Percentiles rank a stretch among this genome's conserved stretches.
These are phyloP conservation scores for Lithocarpus polystachyus DNA, from an alignment of 306 rosid genomes.

Conservation along the genomic window DNA sequence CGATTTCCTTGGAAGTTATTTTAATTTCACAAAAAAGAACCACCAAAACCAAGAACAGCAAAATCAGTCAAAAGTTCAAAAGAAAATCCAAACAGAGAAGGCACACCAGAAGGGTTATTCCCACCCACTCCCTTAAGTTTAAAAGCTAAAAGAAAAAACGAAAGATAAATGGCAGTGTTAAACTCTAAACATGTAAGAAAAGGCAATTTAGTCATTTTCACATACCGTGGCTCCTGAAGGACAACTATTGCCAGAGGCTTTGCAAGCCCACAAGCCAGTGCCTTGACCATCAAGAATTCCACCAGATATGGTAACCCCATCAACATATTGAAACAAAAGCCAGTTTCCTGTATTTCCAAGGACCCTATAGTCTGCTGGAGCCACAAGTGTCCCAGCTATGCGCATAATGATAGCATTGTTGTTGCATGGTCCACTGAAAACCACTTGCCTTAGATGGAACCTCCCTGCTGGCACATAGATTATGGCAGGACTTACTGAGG, in stretches of 20 bases:
- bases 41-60: no score
- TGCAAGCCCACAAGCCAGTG: slow-evolving; percentile 43
- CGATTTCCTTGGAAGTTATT: no score
- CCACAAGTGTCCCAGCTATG: slow-evolving; percentile 41
- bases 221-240: slow-evolving; percentile 54
- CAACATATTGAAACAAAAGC: slow-evolving; percentile 32
- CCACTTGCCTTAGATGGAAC: slow-evolving; percentile 27
- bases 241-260: slow-evolving; percentile 37
- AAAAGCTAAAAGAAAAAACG: no score
- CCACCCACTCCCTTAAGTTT: no score
- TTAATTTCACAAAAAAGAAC: no score
- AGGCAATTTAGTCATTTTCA: background rate
- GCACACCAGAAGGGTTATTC: no score
- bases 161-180: no score
- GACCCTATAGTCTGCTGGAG: slow-evolving; percentile 38
- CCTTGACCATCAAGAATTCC: slow-evolving; percentile 55
- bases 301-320: slow-evolving; percentile 38
- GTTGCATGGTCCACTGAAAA: slow-evolving; percentile 44
- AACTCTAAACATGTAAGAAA: background rate
- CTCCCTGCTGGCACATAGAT: slow-evolving; percentile 43
- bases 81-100: no score
- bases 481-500: slow-evolving; percentile 20
- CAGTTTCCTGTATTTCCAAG: slow-evolving; percentile 34
- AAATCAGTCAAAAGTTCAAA: no score
- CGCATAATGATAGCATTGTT: background rate